Conservation (phyloP, 148 eudicot genomes). For the Amaranthus palmeri region DNA sequence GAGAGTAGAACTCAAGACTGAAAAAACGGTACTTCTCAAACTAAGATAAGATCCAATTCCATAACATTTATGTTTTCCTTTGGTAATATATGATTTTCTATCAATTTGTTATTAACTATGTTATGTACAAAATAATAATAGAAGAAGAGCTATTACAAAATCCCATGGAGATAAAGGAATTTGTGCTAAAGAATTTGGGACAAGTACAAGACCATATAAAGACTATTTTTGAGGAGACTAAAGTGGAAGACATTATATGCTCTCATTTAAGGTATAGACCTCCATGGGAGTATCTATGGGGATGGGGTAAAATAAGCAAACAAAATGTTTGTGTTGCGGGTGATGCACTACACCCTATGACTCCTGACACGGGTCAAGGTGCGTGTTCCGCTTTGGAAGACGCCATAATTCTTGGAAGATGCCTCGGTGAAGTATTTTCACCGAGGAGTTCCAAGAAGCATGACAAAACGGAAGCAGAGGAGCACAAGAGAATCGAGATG, state of each 20-base stretch:
- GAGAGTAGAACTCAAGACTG: too few species aligned
- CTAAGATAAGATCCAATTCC: too few species aligned
- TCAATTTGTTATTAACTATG: background rate
- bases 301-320: conserved; percentile 41
- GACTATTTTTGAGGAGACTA: conserved; percentile 27
- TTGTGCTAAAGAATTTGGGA: conserved; percentile 40
- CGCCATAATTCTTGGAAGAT: conserved; percentile 35
- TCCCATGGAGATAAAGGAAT: conserved; percentile 36
- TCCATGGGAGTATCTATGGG: conserved; percentile 40
- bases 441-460: background rate
- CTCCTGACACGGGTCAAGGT: conserved; percentile 62
- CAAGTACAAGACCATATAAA: conserved; percentile 27
- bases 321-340: conserved; percentile 48
- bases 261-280: conserved; percentile 35
- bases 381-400: conserved; percentile 53
- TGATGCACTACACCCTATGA: conserved; percentile 60
- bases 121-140: background rate
- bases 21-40: too few species aligned
- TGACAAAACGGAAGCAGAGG: conserved; percentile 16
- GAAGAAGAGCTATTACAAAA: background rate
- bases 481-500: conserved; percentile 27
- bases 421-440: conserved; percentile 28
- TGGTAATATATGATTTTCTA: too few species aligned
- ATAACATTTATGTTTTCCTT: too few species aligned
- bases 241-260: conserved; percentile 19